Evolutionary conservation across 2,329 filamentous ascomycete species (phyloP), one percentile per base, ranked within the genome.

Genomic region (Scopulariopsis brevicaulis): DNA sequence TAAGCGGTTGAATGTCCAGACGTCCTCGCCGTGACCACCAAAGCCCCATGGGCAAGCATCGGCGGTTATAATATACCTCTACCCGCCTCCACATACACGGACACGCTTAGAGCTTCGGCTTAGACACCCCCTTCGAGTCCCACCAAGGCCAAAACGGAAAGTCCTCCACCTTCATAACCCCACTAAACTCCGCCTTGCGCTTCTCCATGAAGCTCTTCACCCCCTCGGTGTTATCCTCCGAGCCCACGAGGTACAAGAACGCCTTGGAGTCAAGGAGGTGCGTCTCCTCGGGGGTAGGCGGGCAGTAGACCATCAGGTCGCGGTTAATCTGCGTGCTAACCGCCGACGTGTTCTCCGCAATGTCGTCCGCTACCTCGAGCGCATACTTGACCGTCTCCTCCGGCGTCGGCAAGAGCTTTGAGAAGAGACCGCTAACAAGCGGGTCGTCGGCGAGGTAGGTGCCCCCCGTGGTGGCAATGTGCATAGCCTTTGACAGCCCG

Each of bases 191-290:
- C 15, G 56, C 48, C 35, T 54, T 58, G 65, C 86, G 77, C 77
- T 85, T 90, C 77, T 91, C 87, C 24, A 88, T 84, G 74, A 93
- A 93, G 60, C 87, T 88, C 70, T 68, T 74, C 22, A 92, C 75
- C 0, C 89, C 89, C 71, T 92, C 88, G 58, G 78, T 80, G 70
- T 90, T 84, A 69, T 93, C 93, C 63, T 87, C 84, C 0, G 83
- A 86, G 2, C 74, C 77, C 61, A 85, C 76, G 58, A 92, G 75
- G 59, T 74, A 74, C 56, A 73, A 73, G 65, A 81, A 85, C 74
- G 84, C 80, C 2, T 77, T 78, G 56, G 82, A 76, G n/a, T 77
- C 74, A 58, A 88, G 67, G 62, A 81, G 93, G 66, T 0, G 87
- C 88, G 66, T 85, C 84, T 28, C 87, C 77, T 60, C 77, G 85